phyloP scores from a whole-genome alignment of 257 asterid species.

The Salvia miltiorrhiza region DNA sequence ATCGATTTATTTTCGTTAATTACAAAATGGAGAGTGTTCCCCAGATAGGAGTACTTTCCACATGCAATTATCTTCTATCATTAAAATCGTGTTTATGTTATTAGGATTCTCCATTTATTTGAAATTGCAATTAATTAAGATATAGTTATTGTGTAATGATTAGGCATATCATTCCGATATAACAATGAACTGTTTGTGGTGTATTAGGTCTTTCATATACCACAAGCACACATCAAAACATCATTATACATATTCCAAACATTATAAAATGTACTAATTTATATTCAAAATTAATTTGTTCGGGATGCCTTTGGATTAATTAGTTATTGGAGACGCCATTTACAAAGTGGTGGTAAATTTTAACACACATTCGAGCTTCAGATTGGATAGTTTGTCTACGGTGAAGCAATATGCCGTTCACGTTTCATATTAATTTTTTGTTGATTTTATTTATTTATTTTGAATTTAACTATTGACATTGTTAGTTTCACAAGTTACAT shows the following conservation, averaged over 20 bases:
- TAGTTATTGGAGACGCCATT: too few relatives aligned
- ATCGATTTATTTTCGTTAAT: background rate
- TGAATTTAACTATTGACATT: too few relatives aligned
- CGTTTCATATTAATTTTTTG: too few relatives aligned
- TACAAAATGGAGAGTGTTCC: conserved; percentile 20
- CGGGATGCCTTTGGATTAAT: too few relatives aligned
- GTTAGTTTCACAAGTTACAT: too few relatives aligned
- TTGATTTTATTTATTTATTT: too few relatives aligned
- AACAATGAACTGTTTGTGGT: background rate
- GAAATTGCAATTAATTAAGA: background rate
- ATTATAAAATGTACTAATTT: too few relatives aligned
- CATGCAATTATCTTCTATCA: conserved; percentile 18
- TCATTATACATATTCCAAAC: background rate
- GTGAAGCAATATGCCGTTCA: too few relatives aligned
- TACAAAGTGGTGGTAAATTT: too few relatives aligned
- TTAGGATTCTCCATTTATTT: background rate
- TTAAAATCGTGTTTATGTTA: background rate
- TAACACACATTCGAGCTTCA: too few relatives aligned
- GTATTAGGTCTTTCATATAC: background rate
- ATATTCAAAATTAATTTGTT: too few relatives aligned
- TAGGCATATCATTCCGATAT: background rate
- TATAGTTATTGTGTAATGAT: background rate
- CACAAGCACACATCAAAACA: background rate
- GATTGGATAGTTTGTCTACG: too few relatives aligned
- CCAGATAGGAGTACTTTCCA: conserved; percentile 17